A percentile compares a stretch with the other conserved stretches of the same genome.
phyloP scores from a whole-genome alignment of 106 monocot species.

The Chionographis japonica region DNA sequence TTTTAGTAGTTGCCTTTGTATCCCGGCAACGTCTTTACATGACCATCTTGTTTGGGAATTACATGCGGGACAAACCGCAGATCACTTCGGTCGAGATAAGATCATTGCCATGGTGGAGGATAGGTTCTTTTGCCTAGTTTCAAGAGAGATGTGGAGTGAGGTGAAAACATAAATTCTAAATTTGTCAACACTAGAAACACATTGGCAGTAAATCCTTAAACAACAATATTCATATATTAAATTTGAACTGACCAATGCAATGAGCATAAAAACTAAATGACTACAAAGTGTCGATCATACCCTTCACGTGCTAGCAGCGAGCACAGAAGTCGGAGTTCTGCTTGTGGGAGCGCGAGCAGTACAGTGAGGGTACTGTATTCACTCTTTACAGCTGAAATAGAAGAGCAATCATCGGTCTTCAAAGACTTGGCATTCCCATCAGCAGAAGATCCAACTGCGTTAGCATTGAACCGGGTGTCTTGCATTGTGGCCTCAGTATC shows the following conservation, averaged over 20 bases:
- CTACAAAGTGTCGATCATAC: conserved; percentile 32
- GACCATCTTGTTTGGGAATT: no score
- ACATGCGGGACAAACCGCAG: no score
- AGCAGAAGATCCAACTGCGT: conserved; percentile 9
- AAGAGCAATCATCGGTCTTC: conserved; percentile 12
- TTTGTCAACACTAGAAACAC: no score
- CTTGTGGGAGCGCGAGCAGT: conserved; percentile 56
- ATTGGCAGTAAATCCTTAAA: background rate
- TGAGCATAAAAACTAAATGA: background rate
- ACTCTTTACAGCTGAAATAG: conserved; percentile 8
- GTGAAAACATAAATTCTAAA: no score
- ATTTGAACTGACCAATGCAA: background rate
- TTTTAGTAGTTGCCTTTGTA: no score
- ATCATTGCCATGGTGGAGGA: no score
- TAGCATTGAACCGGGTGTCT: conserved; percentile 10
- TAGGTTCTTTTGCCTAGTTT: no score
- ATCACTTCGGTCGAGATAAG: no score
- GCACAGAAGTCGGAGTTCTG: conserved; percentile 78
- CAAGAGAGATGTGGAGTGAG: no score
- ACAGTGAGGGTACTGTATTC: conserved; percentile 31
- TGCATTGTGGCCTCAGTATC: conserved; percentile 36
- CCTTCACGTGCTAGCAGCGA: conserved; percentile 96
- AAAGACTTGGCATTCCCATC: conserved; percentile 22
- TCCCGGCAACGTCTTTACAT: no score
- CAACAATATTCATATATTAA: background rate